Conservation (phyloP, 225 moss, liverwort and hornwort species). For the Ulota crispa region DNA sequence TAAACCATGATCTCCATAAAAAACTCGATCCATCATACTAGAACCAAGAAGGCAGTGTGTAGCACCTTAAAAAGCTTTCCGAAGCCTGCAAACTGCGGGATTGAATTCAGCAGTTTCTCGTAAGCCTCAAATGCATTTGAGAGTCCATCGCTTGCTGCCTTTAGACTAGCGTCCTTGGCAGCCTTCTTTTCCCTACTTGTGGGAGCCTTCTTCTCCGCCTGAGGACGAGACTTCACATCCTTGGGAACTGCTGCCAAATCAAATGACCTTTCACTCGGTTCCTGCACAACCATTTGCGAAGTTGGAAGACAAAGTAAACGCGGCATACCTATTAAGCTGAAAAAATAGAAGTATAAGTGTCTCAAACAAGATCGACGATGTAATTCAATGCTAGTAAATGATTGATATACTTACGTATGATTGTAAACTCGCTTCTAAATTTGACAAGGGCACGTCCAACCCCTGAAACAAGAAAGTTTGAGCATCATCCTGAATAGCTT, state of each 20-base stretch:
- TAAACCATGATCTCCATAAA: background rate
- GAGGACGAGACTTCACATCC: conserved; percentile 56
- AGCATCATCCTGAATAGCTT: conserved; percentile 40
- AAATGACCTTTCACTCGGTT: conserved; percentile 75
- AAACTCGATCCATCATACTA: background rate
- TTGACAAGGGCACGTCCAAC: conserved; percentile 69
- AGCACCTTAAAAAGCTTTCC: conserved; percentile 91
- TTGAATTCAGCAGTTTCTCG: conserved; percentile 70
- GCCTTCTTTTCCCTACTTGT: conserved; percentile 70
- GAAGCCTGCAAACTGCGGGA: conserved; percentile 78
- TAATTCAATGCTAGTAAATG: background rate
- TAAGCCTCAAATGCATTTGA: conserved; percentile 63
- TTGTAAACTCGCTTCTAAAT: conserved; percentile 74
- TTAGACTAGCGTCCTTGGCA: conserved; percentile 72
- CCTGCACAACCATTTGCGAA: conserved; percentile 48
- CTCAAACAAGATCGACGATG: background rate
- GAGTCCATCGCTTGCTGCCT: conserved; percentile 60
- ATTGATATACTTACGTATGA: conserved; percentile 53
- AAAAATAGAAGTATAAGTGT: conserved; percentile 4
- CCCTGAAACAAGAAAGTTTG: conserved; percentile 60
- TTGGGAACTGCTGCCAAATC: conserved; percentile 81
- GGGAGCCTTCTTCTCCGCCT: conserved; percentile 56
- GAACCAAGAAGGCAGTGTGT: background rate
- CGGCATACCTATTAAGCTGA: conserved; percentile 1
- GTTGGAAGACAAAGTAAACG: conserved; percentile 19